phyloP scores from a whole-genome alignment of 164 flowering plant species.

The Amborella trichopoda region DNA sequence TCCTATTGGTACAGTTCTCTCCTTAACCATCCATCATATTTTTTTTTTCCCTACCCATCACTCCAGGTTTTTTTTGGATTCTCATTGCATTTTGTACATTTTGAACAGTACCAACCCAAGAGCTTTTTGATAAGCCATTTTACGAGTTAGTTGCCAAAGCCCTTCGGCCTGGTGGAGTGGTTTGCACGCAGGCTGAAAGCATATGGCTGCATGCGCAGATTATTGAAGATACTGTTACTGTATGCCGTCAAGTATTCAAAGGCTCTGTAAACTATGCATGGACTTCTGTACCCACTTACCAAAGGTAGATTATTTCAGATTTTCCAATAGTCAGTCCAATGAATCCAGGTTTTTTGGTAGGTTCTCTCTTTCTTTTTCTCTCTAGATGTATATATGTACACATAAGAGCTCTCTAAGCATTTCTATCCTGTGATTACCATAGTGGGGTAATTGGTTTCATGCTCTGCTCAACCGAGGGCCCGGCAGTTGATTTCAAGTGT shows the following conservation, averaged over 20 bases:
- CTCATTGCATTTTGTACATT: not conserved
- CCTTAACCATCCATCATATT: not conserved
- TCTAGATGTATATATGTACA: too few species aligned
- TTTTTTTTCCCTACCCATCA: not conserved
- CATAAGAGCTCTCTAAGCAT: not conserved
- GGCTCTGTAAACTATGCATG: slow-evolving; percentile 68
- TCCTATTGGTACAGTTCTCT: slow-evolving; percentile 59
- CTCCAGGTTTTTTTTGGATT: not conserved
- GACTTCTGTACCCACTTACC: slow-evolving; percentile 59
- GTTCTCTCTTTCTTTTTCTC: too few species aligned
- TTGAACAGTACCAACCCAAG: slow-evolving; percentile 39
- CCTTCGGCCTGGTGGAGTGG: slow-evolving; percentile 59
- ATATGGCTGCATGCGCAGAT: slow-evolving; percentile 39
- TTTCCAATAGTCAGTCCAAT: not conserved
- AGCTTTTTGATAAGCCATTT: slow-evolving; percentile 35
- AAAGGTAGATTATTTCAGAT: slow-evolving; percentile 21
- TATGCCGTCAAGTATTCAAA: slow-evolving; percentile 37
- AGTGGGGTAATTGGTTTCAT: slow-evolving; percentile 77
- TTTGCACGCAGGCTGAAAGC: slow-evolving; percentile 55
- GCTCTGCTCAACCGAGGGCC: slow-evolving; percentile 69
- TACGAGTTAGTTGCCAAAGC: slow-evolving; percentile 41
- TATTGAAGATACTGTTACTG: slow-evolving; percentile 25
- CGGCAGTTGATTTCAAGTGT: slow-evolving; percentile 43
- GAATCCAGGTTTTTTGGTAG: not conserved
- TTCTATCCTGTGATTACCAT: slow-evolving; percentile 10